Evolutionary conservation across 179 eudicot genomes (phyloP), one percentile per base, ranked within the genome.

Genomic region (Amaranthus tricolor): DNA sequence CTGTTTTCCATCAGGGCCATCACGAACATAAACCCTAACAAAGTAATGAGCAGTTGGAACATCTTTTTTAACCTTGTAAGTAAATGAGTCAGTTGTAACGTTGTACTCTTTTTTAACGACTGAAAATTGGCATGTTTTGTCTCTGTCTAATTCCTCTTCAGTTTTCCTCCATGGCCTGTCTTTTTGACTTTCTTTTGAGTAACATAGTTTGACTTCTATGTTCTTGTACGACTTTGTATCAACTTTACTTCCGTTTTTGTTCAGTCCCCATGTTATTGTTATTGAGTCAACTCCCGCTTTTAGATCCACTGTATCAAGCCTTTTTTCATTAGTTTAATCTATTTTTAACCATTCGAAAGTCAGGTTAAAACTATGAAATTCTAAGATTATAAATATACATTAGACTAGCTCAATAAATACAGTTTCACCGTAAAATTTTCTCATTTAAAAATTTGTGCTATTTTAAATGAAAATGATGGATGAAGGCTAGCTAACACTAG

Each of bases 91-190:
- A 78, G 74, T 76, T 54, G 85, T 12, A 3, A 87, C 7, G 4
- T 6, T 58, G 77, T 83, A 90, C 1, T 80, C 79, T 31, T 62
- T 77, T 2, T 83, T 31, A 0, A 79, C 77, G 5, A 92, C 70
- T 10, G 61, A 67, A 58, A 81, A 83, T 74, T 84, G 91, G 81
- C 98, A 95, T 17, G 96, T 89, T 76, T 93, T 94, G 86, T 94
- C 98, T 77, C 85, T 94, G 31, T 54, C 58, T 4, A 92, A 51
- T 43, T 82, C 57, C 52, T 85, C 88, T 3, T n/a, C 81, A 0
- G 89, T 88, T 63, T 81, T 92, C 80, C 97, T 84, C 97, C 97
- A 90, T 15, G 83, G 88, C 11, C 97, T 77, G 74, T 95, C 96
- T 40, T 71, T 52, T 79, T 95, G 98, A 88, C 95, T 89, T 7